Conservation (phyloP, 2,329 filamentous ascomycete species). For the Tolypocladium endophyticum region DNA sequence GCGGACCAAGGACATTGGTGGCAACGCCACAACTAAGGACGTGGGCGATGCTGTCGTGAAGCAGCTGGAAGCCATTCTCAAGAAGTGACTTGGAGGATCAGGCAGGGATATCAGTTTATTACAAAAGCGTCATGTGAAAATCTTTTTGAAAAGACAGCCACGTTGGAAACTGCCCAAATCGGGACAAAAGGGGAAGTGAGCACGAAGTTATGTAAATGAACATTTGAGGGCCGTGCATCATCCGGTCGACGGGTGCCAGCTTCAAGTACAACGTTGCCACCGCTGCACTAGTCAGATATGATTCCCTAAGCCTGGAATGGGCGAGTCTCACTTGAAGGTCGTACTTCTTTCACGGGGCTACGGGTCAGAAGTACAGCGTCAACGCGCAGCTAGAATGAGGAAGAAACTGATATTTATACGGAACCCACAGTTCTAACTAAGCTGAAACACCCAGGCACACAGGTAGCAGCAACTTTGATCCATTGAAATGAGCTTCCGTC, state of each 20-base stretch:
- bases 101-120: neutral
- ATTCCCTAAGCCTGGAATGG: neutral
- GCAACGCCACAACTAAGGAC: slow-evolving; percentile 58
- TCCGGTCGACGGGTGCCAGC: neutral
- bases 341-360: neutral
- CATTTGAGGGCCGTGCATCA: neutral
- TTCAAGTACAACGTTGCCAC: neutral
- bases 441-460: neutral
- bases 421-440: neutral
- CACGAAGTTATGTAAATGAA: neutral
- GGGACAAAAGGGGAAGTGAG: neutral
- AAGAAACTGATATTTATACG: neutral
- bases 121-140: neutral
- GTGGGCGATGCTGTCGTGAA: slow-evolving; percentile 66
- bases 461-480: neutral
- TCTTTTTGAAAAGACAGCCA: neutral
- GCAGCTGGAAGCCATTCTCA: slow-evolving; percentile 61
- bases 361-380: neutral
- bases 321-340: neutral
- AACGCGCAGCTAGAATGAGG: neutral
- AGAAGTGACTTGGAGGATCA: slow-evolving; percentile 11
- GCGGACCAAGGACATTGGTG: slow-evolving; percentile 77
- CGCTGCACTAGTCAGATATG: too few species aligned
- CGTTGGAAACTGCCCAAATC: neutral
- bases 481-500: neutral